These are phyloP conservation scores for Mallotus nudiflorus DNA, from an alignment of 345 rosid species.

Conservation along the genomic window DNA sequence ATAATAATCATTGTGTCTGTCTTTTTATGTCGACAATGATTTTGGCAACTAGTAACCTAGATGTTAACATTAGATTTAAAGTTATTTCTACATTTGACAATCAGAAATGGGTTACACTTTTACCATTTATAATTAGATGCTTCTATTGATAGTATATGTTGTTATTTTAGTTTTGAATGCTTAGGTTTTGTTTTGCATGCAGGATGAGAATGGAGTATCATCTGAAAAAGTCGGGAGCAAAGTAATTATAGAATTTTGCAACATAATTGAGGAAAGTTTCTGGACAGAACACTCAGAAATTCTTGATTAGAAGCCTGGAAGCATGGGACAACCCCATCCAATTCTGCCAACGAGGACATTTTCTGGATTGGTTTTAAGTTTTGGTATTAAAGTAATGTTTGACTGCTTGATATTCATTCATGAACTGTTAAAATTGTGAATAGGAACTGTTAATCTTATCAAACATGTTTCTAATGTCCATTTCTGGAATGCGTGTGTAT, in stretches of 20 bases:
- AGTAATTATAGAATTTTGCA: slow-evolving; percentile 48
- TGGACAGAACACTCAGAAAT: slow-evolving; percentile 62
- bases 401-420: not conserved
- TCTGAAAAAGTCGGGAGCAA: slow-evolving; percentile 22
- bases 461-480: not conserved
- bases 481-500: not conserved
- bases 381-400: no score
- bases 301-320: slow-evolving; percentile 24
- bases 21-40: no score
- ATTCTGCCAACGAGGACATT: not conserved
- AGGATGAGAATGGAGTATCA: slow-evolving; percentile 36
- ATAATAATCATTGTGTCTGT: no score
- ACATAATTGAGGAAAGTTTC: slow-evolving; percentile 62
- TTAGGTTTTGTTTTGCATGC: slow-evolving; percentile 20
- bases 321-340: not conserved
- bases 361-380: not conserved
- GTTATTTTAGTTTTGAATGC: not conserved
- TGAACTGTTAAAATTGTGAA: not conserved
- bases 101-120: not conserved
- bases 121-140: not conserved
- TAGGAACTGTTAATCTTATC: not conserved
- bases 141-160: not conserved
- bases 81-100: not conserved
- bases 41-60: not conserved
- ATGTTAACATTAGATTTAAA: not conserved